Base-by-base conservation (phyloP, 2,329 filamentous ascomycete species). In the Plenodomus tracheiphilus region DNA sequence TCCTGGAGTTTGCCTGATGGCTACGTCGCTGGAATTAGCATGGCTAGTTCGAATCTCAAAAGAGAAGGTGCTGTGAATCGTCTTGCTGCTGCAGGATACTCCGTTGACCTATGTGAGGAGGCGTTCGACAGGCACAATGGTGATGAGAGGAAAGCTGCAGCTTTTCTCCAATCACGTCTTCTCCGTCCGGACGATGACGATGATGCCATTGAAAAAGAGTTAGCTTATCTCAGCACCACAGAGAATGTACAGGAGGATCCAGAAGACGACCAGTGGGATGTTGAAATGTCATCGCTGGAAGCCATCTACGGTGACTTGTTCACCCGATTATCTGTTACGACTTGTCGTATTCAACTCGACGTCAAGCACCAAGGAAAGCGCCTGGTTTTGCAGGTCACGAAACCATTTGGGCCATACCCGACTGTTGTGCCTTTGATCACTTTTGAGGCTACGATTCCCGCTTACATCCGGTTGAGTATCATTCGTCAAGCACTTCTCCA, bases 381-480 rank as follows among this genome's bases (percentile, higher is more conserved):
- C n/a, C 74, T 82, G 20, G 69, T 71, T 1, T 72, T 86, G 43
- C 87, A 90, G 63, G 85, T 93, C 53, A 85, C 89, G 49, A 87
- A 82, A 57, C 85, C 90, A 1, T 81, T 81, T 2, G 78, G 68
- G 13, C 71, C 81, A 40, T 99, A 97, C 70, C 94, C 94, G 1
- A 72, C 80, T 64, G 62, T 82, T 70, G 72, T 84, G 75, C 78
- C 86, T 1, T 81, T 95, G 9, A 76, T 97, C 30, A 84, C 86
- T 2, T 79, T 97, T 25, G 82, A 82, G 43, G 75, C 75, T 11
- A 74, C 83, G 10, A 80, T 97, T 11, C 94, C 94, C 17, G 91
- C 94, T 3, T 96, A 99, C 65, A 95, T 97, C 65, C 89, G 93
- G 52, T 79, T 99, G 10, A 96, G 91, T 64, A 86, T 96, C 32